These are phyloP conservation scores for Phaeodactylum tricornutum DNA, from an alignment of 108 stramenopile species.

Conservation along the genomic window DNA sequence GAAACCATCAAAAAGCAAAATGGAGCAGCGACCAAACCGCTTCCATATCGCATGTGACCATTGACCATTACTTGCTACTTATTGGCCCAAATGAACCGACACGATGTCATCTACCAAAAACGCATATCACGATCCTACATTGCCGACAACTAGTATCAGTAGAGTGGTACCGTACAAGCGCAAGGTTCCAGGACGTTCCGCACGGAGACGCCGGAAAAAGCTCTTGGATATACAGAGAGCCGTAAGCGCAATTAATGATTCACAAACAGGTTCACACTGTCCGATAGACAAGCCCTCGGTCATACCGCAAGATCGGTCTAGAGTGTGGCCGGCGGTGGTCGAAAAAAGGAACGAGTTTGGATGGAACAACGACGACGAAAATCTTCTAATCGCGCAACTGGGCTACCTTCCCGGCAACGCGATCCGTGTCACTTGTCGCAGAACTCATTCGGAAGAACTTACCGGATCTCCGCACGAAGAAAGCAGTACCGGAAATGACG, in stretches of 20 bases:
- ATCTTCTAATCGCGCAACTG: slow-evolving; percentile 38
- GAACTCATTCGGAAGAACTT: slow-evolving; percentile 25
- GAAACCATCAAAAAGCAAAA: no score
- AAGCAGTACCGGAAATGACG: background rate
- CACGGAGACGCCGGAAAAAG: slow-evolving; percentile 29
- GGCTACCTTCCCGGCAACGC: slow-evolving; percentile 79
- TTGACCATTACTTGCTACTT: no score
- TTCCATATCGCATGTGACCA: no score
- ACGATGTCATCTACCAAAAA: no score
- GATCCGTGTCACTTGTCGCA: slow-evolving; percentile 33
- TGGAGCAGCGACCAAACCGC: no score
- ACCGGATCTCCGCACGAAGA: background rate
- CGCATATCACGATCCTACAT: no score
- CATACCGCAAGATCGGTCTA: slow-evolving; percentile 17
- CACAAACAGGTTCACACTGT: background rate
- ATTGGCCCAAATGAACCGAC: no score
- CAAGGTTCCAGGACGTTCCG: slow-evolving; percentile 34
- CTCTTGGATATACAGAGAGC: slow-evolving; percentile 16
- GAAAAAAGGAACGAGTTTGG: background rate
- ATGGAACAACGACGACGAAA: slow-evolving; percentile 29
- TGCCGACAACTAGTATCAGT: no score
- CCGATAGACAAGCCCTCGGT: background rate
- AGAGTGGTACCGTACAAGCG: no score
- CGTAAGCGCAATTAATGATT: slow-evolving; percentile 1
- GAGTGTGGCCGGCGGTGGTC: slow-evolving; percentile 11